These are phyloP conservation scores for Ophiostoma fasciatum DNA, from an alignment of 2,329 filamentous ascomycete genomes.

Conservation along the genomic window DNA sequence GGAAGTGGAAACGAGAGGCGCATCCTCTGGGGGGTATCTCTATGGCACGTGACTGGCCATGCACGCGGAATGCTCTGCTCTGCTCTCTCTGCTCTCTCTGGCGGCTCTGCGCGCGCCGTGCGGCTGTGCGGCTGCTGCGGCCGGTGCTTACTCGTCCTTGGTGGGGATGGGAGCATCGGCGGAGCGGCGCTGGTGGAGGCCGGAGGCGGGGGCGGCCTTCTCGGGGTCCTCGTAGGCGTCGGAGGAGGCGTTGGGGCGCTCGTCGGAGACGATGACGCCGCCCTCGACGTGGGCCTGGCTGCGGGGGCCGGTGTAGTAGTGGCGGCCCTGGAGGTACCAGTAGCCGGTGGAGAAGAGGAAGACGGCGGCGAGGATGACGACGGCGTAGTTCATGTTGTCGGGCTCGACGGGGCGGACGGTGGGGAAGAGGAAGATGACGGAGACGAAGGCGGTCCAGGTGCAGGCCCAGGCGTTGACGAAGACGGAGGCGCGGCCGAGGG, in stretches of 20 bases:
- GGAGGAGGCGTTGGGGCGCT: neutral
- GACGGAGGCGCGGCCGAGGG: slow-evolving; percentile 27
- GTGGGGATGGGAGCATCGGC: too few species aligned
- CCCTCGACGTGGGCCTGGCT: slow-evolving; percentile 16
- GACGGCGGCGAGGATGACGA: slow-evolving; percentile 32
- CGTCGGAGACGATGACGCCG: slow-evolving; percentile 13
- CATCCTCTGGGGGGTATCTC: slow-evolving; percentile 3
- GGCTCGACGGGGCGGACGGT: slow-evolving; percentile 30
- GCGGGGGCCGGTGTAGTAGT: slow-evolving; percentile 32
- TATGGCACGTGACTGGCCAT: neutral
- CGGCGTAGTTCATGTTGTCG: slow-evolving; percentile 40
- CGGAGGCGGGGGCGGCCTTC: slow-evolving; percentile 4
- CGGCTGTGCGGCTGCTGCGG: too few species aligned
- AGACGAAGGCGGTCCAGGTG: slow-evolving; percentile 36
- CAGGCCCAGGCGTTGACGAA: slow-evolving; percentile 33
- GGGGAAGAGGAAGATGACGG: slow-evolving; percentile 38
- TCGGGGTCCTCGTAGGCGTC: slow-evolving; percentile 2
- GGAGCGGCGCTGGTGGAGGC: slow-evolving; percentile 10
- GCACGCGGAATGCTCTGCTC: neutral
- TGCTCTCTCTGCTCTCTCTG: neutral
- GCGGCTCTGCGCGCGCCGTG: too few species aligned
- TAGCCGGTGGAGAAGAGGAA: slow-evolving; percentile 26
- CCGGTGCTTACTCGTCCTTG: neutral
- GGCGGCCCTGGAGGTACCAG: slow-evolving; percentile 29
- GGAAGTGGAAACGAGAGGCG: slow-evolving; percentile 5